A percentile compares a stretch with the other conserved stretches of the same genome.
Conservation (phyloP, 108 stramenopile species). For the Skeletonema potamos region DNA sequence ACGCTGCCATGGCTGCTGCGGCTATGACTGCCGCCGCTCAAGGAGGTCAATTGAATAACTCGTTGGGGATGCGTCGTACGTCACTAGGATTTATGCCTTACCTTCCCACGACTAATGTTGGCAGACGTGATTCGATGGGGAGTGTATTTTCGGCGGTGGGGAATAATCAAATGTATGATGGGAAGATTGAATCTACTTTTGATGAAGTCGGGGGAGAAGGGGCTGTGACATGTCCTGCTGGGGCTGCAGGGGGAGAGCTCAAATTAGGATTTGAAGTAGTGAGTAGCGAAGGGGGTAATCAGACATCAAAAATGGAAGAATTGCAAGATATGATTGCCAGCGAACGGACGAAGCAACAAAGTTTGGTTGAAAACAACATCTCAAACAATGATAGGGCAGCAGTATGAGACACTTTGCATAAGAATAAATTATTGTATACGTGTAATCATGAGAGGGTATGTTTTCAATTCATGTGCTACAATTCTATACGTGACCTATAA, state of each 20-base stretch:
- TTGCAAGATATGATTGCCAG: not conserved
- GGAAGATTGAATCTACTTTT: not conserved
- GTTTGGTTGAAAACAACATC: not conserved
- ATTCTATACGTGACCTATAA: too few species aligned
- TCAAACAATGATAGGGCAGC: not conserved
- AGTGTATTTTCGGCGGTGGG: not conserved
- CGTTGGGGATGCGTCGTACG: slow-evolving; percentile 1
- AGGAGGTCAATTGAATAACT: not conserved
- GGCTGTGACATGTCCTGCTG: not conserved
- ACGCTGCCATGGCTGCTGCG: not conserved
- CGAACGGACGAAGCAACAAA: not conserved
- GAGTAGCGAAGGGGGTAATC: not conserved
- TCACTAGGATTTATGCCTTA: not conserved
- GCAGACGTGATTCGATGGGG: not conserved
- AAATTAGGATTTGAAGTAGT: not conserved
- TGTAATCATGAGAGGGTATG: too few species aligned
- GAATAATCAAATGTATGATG: not conserved
- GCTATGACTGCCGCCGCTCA: not conserved
- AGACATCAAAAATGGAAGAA: not conserved
- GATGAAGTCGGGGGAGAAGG: not conserved
- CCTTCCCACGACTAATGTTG: not conserved
- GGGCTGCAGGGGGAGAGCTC: not conserved
- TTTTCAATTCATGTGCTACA: too few species aligned
- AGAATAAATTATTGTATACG: not conserved
- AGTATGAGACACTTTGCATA: not conserved